phyloP scores from a whole-genome alignment of 2,329 filamentous ascomycete genomes.

The Xylaria sp. region DNA sequence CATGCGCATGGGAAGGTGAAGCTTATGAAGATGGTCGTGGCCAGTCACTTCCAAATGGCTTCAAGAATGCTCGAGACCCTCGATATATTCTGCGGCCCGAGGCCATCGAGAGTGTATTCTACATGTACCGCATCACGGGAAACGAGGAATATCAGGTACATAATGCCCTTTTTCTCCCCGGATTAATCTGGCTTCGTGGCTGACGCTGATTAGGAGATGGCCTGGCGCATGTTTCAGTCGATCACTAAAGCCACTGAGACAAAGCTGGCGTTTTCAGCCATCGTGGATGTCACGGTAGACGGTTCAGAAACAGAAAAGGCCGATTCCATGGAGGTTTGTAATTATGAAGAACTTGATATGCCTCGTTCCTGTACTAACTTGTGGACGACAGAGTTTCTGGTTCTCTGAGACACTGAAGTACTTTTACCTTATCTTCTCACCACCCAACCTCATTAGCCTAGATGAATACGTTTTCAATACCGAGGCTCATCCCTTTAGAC shows the following conservation, averaged over 20 bases:
- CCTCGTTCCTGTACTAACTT: background rate
- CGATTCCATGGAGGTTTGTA: constrained; percentile 38
- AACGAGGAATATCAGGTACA: constrained; percentile 31
- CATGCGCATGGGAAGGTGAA: constrained; percentile 38
- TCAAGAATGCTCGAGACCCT: constrained; percentile 52
- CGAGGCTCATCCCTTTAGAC: constrained; percentile 44
- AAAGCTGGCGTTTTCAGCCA: constrained; percentile 25
- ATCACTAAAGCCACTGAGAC: constrained; percentile 37
- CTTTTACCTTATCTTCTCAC: constrained; percentile 51
- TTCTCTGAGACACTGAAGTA: constrained; percentile 67
- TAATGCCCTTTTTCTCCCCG: background rate
- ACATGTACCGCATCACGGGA: constrained; percentile 42
- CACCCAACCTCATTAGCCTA: constrained; percentile 59
- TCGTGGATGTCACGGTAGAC: constrained; percentile 21
- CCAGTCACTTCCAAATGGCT: constrained; percentile 47
- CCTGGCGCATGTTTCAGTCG: constrained; percentile 41
- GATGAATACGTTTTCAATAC: constrained; percentile 63
- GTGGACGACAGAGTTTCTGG: constrained; percentile 61
- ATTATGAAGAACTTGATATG: background rate
- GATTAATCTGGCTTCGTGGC: background rate
- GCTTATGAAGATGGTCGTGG: constrained; percentile 2
- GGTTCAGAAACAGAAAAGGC: constrained; percentile 12
- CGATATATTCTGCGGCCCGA: constrained; percentile 43
- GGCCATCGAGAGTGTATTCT: constrained; percentile 43
- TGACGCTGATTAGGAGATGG: constrained; percentile 30